These are phyloP conservation scores for Kodamaea lidongshanica DNA, from an alignment of 805 yeast species.

Conservation along the genomic window DNA sequence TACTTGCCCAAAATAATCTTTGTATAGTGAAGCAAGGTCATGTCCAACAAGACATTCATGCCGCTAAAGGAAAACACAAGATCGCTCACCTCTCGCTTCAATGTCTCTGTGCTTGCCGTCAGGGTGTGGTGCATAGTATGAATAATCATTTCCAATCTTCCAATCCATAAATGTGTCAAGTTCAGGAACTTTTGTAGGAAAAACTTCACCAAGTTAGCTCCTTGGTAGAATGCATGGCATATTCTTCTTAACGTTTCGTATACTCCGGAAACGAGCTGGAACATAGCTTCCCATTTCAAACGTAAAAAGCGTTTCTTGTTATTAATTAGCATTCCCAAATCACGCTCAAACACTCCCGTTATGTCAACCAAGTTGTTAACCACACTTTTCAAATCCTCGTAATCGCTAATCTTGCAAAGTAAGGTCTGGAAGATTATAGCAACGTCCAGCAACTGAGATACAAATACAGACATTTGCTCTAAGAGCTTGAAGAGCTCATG, in stretches of 20 bases:
- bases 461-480: slow-evolving; percentile 1
- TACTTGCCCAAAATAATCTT: slow-evolving; percentile 34
- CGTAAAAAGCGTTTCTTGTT: slow-evolving; percentile 3
- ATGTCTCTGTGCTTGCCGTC: slow-evolving; percentile 1
- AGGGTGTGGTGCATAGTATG: too few species aligned
- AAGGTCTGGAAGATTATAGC: slow-evolving; percentile 36
- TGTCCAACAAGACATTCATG: slow-evolving; percentile 19
- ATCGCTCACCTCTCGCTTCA: neutral
- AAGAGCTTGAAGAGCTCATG: slow-evolving; percentile 4
- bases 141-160: slow-evolving; percentile 3
- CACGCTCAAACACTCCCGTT: slow-evolving; percentile 24
- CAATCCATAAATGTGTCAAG: slow-evolving; percentile 24
- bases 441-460: slow-evolving; percentile 19
- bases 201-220: slow-evolving; percentile 15
- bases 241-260: too few species aligned
- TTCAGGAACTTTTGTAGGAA: slow-evolving; percentile 35
- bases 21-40: slow-evolving; percentile 32
- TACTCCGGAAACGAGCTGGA: neutral
- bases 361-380: slow-evolving; percentile 17
- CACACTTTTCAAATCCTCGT: slow-evolving; percentile 36
- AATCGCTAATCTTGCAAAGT: slow-evolving; percentile 32
- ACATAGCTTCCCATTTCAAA: slow-evolving; percentile 2
- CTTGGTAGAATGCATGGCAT: slow-evolving; percentile 4
- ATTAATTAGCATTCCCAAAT: slow-evolving; percentile 12
- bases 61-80: slow-evolving; percentile 1